phyloP scores from a whole-genome alignment of 179 eudicot genomes.

The Carnegiea gigantea region DNA sequence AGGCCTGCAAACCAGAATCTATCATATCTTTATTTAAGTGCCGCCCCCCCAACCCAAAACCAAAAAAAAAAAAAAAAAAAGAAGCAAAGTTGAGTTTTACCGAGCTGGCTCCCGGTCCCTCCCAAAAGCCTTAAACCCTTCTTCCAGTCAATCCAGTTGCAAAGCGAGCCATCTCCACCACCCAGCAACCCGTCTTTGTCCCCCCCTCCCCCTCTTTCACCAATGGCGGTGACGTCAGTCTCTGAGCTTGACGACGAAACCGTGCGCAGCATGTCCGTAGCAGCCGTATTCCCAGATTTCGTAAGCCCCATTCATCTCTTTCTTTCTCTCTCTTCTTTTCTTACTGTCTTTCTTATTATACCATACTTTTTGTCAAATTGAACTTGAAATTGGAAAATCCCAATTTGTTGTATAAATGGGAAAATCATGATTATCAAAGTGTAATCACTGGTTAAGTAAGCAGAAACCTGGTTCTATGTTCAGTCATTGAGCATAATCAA shows the following conservation, averaged over 20 bases:
- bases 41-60: no score
- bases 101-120: no score
- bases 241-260: slow-evolving; percentile 67
- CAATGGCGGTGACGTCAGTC: slow-evolving; percentile 34
- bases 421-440: background rate
- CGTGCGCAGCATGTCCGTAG: slow-evolving; percentile 73
- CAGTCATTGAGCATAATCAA: background rate
- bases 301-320: slow-evolving; percentile 35
- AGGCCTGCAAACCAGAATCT: no score
- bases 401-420: background rate
- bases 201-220: background rate
- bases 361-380: background rate
- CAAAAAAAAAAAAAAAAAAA: no score
- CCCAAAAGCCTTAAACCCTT: background rate
- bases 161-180: background rate
- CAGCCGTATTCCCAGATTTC: slow-evolving; percentile 79
- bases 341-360: background rate
- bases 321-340: background rate
- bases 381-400: background rate
- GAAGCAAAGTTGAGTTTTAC: no score
- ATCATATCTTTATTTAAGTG: no score
- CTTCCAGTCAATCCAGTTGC: background rate
- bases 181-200: background rate
- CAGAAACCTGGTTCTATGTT: background rate
- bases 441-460: background rate